phyloP scores from a whole-genome alignment of 805 yeast species.

The Torulaspora quercuum region DNA sequence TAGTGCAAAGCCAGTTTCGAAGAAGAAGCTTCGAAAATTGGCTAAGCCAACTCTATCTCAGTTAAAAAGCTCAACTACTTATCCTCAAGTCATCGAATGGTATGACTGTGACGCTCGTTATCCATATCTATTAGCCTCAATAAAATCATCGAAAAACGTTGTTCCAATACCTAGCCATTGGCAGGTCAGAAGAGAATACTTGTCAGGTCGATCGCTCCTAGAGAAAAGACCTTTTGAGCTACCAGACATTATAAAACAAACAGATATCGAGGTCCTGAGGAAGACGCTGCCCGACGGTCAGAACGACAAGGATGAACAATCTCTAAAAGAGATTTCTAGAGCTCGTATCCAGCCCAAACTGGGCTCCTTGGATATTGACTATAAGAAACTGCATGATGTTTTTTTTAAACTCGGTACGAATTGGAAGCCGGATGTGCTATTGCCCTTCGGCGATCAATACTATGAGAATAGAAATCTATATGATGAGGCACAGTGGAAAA shows the following conservation, averaged over 20 bases:
- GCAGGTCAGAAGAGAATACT: constrained; percentile 72
- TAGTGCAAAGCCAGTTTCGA: constrained; percentile 36
- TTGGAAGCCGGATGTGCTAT: constrained; percentile 57
- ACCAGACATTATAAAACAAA: constrained; percentile 72
- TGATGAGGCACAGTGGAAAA: constrained; percentile 40
- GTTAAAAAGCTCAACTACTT: constrained; percentile 55
- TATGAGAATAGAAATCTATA: constrained; percentile 70
- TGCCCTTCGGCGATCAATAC: constrained; percentile 70
- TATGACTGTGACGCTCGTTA: constrained; percentile 80
- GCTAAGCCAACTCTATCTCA: constrained; percentile 63
- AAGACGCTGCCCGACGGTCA: constrained; percentile 39
- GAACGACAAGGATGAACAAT: constrained; percentile 41
- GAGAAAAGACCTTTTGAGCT: constrained; percentile 70
- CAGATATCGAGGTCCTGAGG: constrained; percentile 88
- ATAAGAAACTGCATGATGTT: constrained; percentile 75
- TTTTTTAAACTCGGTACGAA: constrained; percentile 72
- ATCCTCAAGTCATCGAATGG: constrained; percentile 83
- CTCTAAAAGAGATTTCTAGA: constrained; percentile 68
- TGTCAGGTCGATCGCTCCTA: constrained; percentile 60
- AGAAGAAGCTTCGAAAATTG: constrained; percentile 49
- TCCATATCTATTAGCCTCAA: constrained; percentile 59
- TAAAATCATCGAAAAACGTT: constrained; percentile 62
- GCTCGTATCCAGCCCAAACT: constrained; percentile 86
- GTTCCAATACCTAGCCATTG: constrained; percentile 84
- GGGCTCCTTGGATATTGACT: constrained; percentile 84